A percentile compares a stretch with the other conserved stretches of the same genome.
phyloP scores from a whole-genome alignment of 1,139 yeast genomes.

The Yamadazyma kanchanaburiensis region DNA sequence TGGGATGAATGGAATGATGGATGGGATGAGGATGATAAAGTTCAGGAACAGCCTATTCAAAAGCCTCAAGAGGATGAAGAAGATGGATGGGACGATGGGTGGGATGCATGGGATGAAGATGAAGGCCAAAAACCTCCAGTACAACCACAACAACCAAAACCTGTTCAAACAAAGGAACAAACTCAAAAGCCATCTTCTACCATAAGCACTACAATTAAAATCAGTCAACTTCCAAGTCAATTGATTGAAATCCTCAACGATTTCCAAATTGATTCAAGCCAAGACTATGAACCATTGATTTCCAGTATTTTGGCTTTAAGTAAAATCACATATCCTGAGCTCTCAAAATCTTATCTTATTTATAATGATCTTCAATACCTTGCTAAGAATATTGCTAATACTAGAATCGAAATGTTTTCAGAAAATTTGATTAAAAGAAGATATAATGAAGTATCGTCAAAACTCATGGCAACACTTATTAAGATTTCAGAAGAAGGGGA shows the following conservation, averaged over 20 bases:
- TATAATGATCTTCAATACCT: slow-evolving; percentile 35
- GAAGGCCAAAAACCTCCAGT: not conserved
- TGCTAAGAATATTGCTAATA: slow-evolving; percentile 9
- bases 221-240: slow-evolving; percentile 20
- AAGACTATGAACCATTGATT: slow-evolving; percentile 10
- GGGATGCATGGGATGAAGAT: slow-evolving; percentile 17
- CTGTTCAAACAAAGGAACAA: slow-evolving; percentile 1
- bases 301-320: slow-evolving; percentile 31
- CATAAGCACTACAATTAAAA: slow-evolving; percentile 9
- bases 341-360: slow-evolving; percentile 29
- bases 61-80: slow-evolving; percentile 8
- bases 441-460: slow-evolving; percentile 8
- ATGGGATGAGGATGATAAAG: slow-evolving; percentile 12
- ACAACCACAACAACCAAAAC: not conserved
- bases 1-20: slow-evolving; percentile 25
- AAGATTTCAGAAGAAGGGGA: slow-evolving; percentile 8
- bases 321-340: slow-evolving; percentile 29
- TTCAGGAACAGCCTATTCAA: not conserved
- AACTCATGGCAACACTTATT: slow-evolving; percentile 11
- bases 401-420: slow-evolving; percentile 5
- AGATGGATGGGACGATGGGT: slow-evolving; percentile 17
- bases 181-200: not conserved
- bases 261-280: slow-evolving; percentile 14
- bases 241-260: slow-evolving; percentile 20
- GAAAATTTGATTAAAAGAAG: slow-evolving; percentile 15